Percentiles rank a stretch among this genome's conserved stretches.
phyloP scores from a whole-genome alignment of 1,284 basidiomycete genomes.

The Sanghuangporus weigelae region DNA sequence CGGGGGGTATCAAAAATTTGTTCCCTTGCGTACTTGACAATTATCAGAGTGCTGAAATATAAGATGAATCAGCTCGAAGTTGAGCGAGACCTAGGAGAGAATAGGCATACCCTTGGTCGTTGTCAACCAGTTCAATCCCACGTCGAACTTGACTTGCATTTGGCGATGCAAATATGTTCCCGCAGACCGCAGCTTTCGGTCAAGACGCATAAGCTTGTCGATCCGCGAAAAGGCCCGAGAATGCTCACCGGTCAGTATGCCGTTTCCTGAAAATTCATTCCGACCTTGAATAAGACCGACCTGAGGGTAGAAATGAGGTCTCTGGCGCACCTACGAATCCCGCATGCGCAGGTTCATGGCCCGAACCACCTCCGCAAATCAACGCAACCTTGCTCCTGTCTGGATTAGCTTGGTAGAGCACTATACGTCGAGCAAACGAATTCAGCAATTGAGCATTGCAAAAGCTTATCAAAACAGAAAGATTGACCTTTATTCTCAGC shows the following conservation, averaged over 20 bases:
- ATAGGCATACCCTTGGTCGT: constrained; percentile 61
- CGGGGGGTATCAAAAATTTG: background rate
- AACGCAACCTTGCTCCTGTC: constrained; percentile 71
- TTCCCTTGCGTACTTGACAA: constrained; percentile 64
- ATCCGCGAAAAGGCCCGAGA: background rate
- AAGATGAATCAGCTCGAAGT: background rate
- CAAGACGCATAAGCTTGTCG: background rate
- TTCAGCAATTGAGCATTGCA: background rate
- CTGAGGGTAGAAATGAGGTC: background rate
- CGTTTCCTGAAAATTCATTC: constrained; percentile 48
- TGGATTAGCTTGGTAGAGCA: constrained; percentile 53
- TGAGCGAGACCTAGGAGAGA: background rate
- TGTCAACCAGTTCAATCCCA: constrained; percentile 75
- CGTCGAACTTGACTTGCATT: constrained; percentile 78
- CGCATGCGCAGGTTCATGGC: constrained; percentile 87
- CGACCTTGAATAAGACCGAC: background rate
- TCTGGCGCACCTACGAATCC: constrained; percentile 62
- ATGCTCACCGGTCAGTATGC: constrained; percentile 65
- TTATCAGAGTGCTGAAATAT: constrained; percentile 60
- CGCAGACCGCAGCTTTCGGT: constrained; percentile 70
- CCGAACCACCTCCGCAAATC: constrained; percentile 86
- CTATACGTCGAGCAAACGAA: constrained; percentile 30
- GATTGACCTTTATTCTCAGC: constrained; percentile 49
- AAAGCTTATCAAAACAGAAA: background rate
- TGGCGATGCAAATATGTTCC: constrained; percentile 85